Percentiles rank a stretch among this genome's conserved stretches.
phyloP scores from a whole-genome alignment of 345 rosid species.

The Cardiospermum halicacabum region DNA sequence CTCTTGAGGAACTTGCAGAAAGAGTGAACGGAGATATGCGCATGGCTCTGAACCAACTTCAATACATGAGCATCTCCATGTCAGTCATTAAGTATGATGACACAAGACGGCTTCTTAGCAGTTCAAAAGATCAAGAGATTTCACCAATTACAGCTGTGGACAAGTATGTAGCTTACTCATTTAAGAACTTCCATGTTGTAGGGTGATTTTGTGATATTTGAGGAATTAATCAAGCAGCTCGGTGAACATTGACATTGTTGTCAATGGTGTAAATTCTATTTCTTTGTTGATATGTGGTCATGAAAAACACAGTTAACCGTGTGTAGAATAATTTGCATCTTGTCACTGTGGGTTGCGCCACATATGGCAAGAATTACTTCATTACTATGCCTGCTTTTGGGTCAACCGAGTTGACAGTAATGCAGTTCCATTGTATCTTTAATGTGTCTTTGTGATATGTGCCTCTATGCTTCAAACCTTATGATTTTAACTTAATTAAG shows the following conservation, averaged over 20 bases:
- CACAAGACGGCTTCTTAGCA: slow-evolving; percentile 74
- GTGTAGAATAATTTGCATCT: not conserved
- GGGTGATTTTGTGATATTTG: not conserved
- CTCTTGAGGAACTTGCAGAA: slow-evolving; percentile 94
- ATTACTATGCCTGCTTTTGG: not conserved
- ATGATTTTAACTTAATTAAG: not conserved
- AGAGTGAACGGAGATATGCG: slow-evolving; percentile 97
- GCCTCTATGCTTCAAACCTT: not conserved
- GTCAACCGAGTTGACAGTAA: not conserved
- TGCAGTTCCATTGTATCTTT: not conserved
- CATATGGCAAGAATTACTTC: not conserved
- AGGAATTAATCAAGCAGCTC: not conserved
- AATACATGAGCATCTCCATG: slow-evolving; percentile 94
- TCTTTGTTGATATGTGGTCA: not conserved
- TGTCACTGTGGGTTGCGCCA: not conserved
- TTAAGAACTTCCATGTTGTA: not conserved
- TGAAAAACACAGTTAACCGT: not conserved
- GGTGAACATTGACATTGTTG: no score
- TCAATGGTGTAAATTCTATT: not conserved
- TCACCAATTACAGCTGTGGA: slow-evolving; percentile 98
- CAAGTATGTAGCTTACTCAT: slow-evolving; percentile 49
- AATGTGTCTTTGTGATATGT: not conserved
- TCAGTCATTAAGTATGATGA: slow-evolving; percentile 81
- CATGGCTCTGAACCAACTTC: slow-evolving; percentile 87
- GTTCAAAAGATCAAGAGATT: slow-evolving; percentile 95